These are phyloP conservation scores for Plantago elongata DNA, from an alignment of 257 asterid genomes.

Conservation along the genomic window DNA sequence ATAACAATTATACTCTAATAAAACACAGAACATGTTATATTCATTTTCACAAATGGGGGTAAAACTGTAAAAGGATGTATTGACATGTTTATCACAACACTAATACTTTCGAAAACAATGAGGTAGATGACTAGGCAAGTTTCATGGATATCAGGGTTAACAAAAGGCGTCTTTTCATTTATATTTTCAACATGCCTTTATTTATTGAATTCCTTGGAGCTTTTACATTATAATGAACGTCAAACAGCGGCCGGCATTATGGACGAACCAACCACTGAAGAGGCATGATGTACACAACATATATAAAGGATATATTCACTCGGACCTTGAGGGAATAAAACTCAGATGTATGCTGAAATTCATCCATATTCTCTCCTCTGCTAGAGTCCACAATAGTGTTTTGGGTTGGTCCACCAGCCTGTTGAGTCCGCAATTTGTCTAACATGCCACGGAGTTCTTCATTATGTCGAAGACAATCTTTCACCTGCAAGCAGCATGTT, in stretches of 20 bases:
- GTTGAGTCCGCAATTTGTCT: constrained; percentile 62
- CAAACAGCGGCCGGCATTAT: no score
- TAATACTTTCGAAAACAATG: no score
- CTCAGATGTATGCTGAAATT: constrained; percentile 39
- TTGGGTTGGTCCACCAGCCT: constrained; percentile 37
- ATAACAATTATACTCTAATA: background rate
- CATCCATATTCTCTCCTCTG: constrained; percentile 32
- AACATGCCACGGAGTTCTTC: constrained; percentile 76
- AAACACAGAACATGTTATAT: no score
- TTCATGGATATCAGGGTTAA: no score
- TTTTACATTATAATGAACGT: background rate
- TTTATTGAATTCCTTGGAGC: constrained; percentile 4
- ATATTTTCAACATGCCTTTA: background rate
- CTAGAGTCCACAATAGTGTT: constrained; percentile 25
- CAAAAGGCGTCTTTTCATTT: no score
- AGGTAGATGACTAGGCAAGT: no score
- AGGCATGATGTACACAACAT: constrained; percentile 1
- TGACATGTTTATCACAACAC: no score
- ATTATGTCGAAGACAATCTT: constrained; percentile 68
- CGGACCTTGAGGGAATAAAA: constrained; percentile 59
- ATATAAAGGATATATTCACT: background rate
- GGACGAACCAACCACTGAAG: background rate
- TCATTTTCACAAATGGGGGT: no score
- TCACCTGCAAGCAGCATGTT: constrained; percentile 49
- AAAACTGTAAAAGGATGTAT: no score